Base-by-base conservation (phyloP, 176 grass and related monocot species). In the Themeda triandra region DNA sequence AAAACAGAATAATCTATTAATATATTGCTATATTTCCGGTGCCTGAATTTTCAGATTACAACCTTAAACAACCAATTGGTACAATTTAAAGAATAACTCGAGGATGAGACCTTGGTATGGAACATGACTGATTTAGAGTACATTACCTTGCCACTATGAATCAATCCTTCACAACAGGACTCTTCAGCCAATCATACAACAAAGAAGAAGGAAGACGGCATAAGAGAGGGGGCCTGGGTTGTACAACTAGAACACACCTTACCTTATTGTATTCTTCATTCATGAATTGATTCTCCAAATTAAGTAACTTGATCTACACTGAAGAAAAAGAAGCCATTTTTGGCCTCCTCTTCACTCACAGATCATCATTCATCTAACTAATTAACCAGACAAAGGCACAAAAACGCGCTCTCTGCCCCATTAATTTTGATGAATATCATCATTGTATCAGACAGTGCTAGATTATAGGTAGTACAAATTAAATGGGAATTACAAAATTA, bases 281-380 rank as follows among this genome's bases (percentile, higher is more conserved):
- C 17, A 63, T 44, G 69, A 30, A 73, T 46, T 24, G 27, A 25
- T 30, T 63, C 15, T 62, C 14, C 36, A 71, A 63, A 63, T 54
- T 15, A 14, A 46, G 13, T 3, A 54, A 54, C 24, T n/a, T 13
- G 24, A 45, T 21, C 6, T n/a, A 59, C 33, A 0, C 31, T 11
- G 48, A 62, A 72, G 56, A n/a, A 19, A 21, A 30, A 21, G 40
- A 44, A 84, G 54, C 56, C 68, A 80, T 33, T 75, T 88, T 80
- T 59, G 82, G 69, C 36, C 14, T 59, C 33, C 7, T 73, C 66
- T 76, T 30, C 14, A 35, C 11, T 39, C 32, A 10, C 7, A 36
- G 24, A 24, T 13, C 10, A 27, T 24, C 24, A 12, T 27, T 9
- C 25, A 60, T 12, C 12, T 25, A 60, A 33, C 4, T 33, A 33